Conservation (phyloP, 352 stramenopile species). For the Phytophthora aleatoria region DNA sequence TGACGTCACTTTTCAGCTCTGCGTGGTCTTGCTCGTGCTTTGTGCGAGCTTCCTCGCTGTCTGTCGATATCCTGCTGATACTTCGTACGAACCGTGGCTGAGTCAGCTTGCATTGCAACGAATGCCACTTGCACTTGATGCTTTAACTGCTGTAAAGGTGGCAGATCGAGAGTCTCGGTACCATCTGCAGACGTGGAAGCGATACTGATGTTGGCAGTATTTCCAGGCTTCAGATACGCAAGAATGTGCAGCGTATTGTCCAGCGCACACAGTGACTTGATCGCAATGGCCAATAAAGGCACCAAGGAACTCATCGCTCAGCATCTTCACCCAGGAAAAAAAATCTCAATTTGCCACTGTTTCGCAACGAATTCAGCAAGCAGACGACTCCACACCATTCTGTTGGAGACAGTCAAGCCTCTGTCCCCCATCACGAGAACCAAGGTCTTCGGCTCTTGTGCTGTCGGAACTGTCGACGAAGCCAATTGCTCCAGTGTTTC, state of each 20-base stretch:
- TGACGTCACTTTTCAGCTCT: too few species aligned
- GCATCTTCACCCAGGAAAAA: background rate
- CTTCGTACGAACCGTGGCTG: background rate
- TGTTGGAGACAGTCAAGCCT: background rate
- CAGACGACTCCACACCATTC: background rate
- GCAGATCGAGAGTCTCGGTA: background rate
- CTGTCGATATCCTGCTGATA: background rate
- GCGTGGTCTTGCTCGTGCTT: background rate
- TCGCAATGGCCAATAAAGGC: background rate
- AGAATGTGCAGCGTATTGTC: background rate
- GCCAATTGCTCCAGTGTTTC: background rate
- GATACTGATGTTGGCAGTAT: background rate
- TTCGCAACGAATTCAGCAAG: background rate
- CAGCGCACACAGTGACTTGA: background rate
- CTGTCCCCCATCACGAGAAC: background rate
- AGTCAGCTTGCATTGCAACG: background rate
- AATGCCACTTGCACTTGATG: background rate
- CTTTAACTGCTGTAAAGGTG: background rate
- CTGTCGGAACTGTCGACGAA: conserved; percentile 1
- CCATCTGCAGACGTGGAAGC: background rate
- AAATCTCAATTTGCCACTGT: background rate
- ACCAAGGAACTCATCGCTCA: background rate
- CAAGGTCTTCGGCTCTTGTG: conserved; percentile 1
- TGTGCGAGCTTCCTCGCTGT: background rate
- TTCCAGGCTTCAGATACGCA: background rate